A percentile compares a stretch with the other conserved stretches of the same genome.
phyloP scores from a whole-genome alignment of 2,329 filamentous ascomycete genomes.

The Dactylonectria estremocensis region DNA sequence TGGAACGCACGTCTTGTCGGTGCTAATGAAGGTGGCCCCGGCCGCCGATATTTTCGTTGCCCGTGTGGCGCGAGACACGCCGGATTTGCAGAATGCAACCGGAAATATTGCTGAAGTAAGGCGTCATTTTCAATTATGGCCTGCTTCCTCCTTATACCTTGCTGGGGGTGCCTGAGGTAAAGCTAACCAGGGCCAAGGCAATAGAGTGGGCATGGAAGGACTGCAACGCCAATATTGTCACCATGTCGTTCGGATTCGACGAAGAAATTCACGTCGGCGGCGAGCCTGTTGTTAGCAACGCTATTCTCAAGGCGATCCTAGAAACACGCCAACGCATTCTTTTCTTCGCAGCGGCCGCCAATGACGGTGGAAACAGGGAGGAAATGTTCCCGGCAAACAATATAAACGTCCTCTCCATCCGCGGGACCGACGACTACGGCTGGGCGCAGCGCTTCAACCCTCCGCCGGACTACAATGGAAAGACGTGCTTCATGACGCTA shows the following conservation, averaged over 20 bases:
- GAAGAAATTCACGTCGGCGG: background rate
- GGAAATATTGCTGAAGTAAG: slow-evolving; percentile 18
- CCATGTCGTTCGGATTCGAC: slow-evolving; percentile 19
- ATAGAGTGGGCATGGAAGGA: slow-evolving; percentile 17
- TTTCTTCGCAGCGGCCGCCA: slow-evolving; percentile 19
- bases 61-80: slow-evolving; percentile 6
- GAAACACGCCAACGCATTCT: background rate
- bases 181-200: slow-evolving; percentile 9
- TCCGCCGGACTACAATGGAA: background rate
- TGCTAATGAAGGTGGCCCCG: slow-evolving; percentile 20
- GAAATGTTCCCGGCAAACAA: slow-evolving; percentile 21
- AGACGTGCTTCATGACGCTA: slow-evolving; percentile 11
- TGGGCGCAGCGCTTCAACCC: slow-evolving; percentile 12
- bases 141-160: no score
- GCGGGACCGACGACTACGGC: slow-evolving; percentile 12
- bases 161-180: no score
- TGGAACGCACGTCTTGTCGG: slow-evolving; percentile 23
- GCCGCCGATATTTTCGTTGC: slow-evolving; percentile 22
- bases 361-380: slow-evolving; percentile 14
- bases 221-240: slow-evolving; percentile 10
- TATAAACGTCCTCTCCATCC: slow-evolving; percentile 14
- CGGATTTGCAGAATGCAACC: slow-evolving; percentile 8
- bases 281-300: slow-evolving; percentile 9
- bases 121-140: background rate
- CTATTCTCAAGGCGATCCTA: background rate